Conservation (phyloP, 768 basidiomycete genomes). For the Pleurotus pulmonarius region DNA sequence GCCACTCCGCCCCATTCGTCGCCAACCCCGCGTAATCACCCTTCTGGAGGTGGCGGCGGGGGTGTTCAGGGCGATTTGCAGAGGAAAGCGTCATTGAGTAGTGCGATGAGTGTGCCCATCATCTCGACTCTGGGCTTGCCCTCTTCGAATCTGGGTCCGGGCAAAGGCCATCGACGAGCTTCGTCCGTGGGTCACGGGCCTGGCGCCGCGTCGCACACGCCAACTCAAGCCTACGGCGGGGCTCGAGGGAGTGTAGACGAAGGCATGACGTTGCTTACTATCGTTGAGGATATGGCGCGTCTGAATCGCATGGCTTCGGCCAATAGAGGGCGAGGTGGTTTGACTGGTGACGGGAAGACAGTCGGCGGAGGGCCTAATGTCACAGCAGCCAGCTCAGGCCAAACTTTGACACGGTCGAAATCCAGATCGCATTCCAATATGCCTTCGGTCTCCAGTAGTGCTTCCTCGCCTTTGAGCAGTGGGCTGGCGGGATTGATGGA, state of each 20-base stretch:
- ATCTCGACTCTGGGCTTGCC: background rate
- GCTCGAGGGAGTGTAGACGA: background rate
- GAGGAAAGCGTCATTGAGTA: conserved; percentile 27
- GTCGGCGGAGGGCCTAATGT: background rate
- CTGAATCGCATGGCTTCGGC: conserved; percentile 22
- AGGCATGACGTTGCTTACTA: conserved; percentile 54
- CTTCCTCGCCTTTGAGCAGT: background rate
- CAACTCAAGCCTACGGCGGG: no score
- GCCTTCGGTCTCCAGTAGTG: no score
- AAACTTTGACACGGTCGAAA: no score
- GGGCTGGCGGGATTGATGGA: conserved; percentile 28
- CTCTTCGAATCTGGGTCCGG: no score
- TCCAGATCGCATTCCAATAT: no score
- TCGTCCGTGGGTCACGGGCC: conserved; percentile 6
- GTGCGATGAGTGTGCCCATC: conserved; percentile 26
- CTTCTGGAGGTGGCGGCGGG: no score
- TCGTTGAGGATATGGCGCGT: conserved; percentile 59
- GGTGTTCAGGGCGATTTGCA: conserved; percentile 11
- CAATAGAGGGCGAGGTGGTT: background rate
- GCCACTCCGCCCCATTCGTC: no score
- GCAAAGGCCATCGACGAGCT: background rate
- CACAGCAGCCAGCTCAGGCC: conserved; percentile 18
- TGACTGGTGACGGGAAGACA: background rate
- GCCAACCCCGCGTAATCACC: no score
- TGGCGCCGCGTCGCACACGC: conserved; percentile 9